Evolutionary conservation across 495 filamentous ascomycete genomes (phyloP), one percentile per base, ranked within the genome.

Genomic region (Xylaria castorea): DNA sequence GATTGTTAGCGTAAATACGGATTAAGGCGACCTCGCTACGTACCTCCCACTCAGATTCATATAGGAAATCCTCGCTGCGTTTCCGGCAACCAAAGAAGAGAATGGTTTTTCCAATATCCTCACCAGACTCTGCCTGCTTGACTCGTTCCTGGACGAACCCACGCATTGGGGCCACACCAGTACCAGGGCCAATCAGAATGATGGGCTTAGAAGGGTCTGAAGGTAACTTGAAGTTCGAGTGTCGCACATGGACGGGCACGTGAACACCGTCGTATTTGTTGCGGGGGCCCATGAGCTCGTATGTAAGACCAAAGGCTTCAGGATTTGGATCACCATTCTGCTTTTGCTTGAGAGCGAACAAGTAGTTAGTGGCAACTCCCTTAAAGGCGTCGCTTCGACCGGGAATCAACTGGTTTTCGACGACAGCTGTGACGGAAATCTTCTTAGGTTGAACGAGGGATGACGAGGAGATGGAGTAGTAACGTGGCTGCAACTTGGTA

Each of bases 391-490:
- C 92, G 14, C 89, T 86, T 58, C 91, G 90, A 71, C 93, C 93
- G 34, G 94, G 92, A 70, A 95, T 87, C 48, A 87, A 81, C 73
- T 93, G 85, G 50, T 91, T 92, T 81, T 97, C 97, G 70, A 99
- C 96, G 46, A 98, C 93, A 69, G 95, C 95, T 4, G 96, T 99
- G 75, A 99, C 92, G 72, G 96, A 92, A 74, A 98, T 93, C 84
- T 93, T 91, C 80, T 97, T 91, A 82, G 96, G 95, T 73, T 99
- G 95, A 50, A 97, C 96, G 12, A 94, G 81, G 30, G 96, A 98
- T 0, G 95, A 98, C 0, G 97, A 98, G 30, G 96, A 99, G 81
- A 99, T 99, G 32, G 97, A 98, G 86, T 99, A 99, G 87, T 98
- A 99, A 38, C 96, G 93, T 11, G 97, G 95, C 79, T 98, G 96